Evolutionary conservation across 2,329 filamentous ascomycete genomes (phyloP).

Genomic region (Didymella pomorum): DNA sequence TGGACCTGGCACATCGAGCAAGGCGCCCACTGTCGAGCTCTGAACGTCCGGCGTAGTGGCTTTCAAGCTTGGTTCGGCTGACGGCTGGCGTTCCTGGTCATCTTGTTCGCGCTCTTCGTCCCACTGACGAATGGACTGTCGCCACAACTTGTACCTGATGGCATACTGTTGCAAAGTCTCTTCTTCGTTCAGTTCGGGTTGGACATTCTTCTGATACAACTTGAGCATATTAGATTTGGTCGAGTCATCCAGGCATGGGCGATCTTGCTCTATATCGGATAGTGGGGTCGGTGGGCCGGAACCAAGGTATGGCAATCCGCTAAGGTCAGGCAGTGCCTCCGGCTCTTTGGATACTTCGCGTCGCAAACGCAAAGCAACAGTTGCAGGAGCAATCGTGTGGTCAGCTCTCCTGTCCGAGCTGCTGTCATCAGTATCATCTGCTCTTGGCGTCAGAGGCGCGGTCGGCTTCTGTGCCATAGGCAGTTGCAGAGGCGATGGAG

Average conservation of each 20-base stretch:
- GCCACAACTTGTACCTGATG: constrained; percentile 53
- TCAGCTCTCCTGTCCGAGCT: constrained; percentile 37
- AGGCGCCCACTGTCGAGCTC: constrained; percentile 37
- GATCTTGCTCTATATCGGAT: constrained; percentile 54
- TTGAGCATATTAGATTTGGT: constrained; percentile 49
- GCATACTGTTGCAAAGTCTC: constrained; percentile 49
- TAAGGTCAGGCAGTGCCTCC: constrained; percentile 53
- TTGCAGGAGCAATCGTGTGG: constrained; percentile 43
- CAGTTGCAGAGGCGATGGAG: constrained; percentile 23
- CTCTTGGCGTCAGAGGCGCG: constrained; percentile 47
- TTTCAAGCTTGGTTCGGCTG: constrained; percentile 46
- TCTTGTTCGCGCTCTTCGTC: constrained; percentile 54
- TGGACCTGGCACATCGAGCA: constrained; percentile 40
- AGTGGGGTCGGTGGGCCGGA: constrained; percentile 55
- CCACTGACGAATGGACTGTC: constrained; percentile 50
- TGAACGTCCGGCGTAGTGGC: constrained; percentile 58
- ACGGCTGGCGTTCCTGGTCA: constrained; percentile 46
- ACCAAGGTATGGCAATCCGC: constrained; percentile 55
- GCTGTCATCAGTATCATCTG: constrained; percentile 47
- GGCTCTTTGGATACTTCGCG: constrained; percentile 43
- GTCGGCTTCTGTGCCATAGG: constrained; percentile 29
- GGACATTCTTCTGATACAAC: constrained; percentile 44
- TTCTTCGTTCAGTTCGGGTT: constrained; percentile 40
- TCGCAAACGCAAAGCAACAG: constrained; percentile 41
- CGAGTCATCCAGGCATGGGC: constrained; percentile 45